Percentiles rank a stretch among this genome's conserved stretches.
Conservation (phyloP, 208 protist species). For the Crithidia bombi region DNA sequence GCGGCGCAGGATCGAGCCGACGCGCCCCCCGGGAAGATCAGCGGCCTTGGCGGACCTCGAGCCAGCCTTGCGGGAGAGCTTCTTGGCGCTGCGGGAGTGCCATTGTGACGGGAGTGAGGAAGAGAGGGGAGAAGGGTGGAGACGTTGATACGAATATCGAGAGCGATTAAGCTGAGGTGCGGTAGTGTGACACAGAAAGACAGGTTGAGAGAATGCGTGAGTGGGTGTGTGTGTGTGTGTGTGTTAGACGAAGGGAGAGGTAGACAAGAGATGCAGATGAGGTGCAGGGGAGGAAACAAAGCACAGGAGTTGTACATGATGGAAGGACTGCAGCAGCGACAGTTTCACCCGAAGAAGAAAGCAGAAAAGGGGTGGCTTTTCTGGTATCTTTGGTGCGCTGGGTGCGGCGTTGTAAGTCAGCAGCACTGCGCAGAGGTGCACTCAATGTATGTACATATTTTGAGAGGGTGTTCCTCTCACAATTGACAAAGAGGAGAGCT, state of each 20-base stretch:
- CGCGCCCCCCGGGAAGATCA: conserved; percentile 99
- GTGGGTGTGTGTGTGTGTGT: background rate
- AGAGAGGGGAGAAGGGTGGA: background rate
- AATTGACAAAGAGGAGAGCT: too few relatives aligned
- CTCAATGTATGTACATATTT: too few relatives aligned
- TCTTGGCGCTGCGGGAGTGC: conserved; percentile 68
- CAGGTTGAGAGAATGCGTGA: background rate
- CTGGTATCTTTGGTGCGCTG: too few relatives aligned
- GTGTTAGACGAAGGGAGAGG: background rate
- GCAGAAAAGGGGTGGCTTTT: too few relatives aligned
- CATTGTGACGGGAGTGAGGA: conserved; percentile 25
- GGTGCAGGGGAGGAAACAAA: background rate
- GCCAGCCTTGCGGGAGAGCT: conserved; percentile 73
- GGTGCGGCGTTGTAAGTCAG: too few relatives aligned
- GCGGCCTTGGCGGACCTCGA: conserved; percentile 95
- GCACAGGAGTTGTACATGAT: too few relatives aligned
- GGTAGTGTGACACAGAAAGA: background rate
- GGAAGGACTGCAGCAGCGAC: too few relatives aligned
- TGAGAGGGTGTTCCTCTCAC: too few relatives aligned
- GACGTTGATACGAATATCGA: conserved; percentile 7
- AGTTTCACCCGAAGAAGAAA: too few relatives aligned
- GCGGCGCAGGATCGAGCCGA: conserved; percentile 95
- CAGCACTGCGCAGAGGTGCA: too few relatives aligned
- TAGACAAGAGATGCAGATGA: background rate
- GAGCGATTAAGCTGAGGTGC: conserved; percentile 13